phyloP scores from a whole-genome alignment of 2,329 filamentous ascomycete species.

The Phaeosphaeria sp. region DNA sequence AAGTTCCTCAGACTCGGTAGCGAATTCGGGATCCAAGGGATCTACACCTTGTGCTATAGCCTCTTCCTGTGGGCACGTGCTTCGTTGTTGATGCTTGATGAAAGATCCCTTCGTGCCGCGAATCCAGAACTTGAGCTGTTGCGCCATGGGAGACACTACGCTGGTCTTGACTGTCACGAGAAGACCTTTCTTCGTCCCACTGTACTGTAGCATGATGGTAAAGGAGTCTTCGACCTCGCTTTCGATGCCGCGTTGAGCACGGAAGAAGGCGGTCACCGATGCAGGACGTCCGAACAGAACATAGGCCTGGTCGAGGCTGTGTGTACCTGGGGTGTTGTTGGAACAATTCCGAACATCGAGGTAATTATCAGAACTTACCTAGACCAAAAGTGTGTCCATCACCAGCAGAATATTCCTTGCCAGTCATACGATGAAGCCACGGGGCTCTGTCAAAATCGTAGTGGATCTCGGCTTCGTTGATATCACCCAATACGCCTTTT shows the following conservation, averaged over 20 bases:
- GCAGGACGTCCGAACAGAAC: not conserved
- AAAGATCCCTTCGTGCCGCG: not conserved
- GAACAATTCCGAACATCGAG: not conserved
- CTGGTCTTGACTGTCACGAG: not conserved
- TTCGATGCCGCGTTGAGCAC: not conserved
- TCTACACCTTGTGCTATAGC: not conserved
- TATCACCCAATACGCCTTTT: not conserved
- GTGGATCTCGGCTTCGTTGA: not conserved
- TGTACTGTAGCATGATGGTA: not conserved
- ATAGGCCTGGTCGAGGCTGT: not conserved
- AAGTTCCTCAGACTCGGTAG: not conserved
- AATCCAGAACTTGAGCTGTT: not conserved
- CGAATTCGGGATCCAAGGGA: not conserved
- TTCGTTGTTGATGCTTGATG: not conserved
- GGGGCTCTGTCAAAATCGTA: not conserved
- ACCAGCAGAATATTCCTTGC: not conserved
- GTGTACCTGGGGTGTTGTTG: not conserved
- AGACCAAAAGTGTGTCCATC: not conserved
- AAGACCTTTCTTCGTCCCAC: not conserved
- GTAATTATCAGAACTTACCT: not conserved
- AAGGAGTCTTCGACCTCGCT: not conserved
- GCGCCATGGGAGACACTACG: not conserved
- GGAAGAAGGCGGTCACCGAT: not conserved
- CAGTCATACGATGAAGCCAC: not conserved
- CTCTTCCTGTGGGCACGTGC: not conserved